A percentile compares a stretch with the other conserved stretches of the same genome.
These are phyloP conservation scores for Neonectria hederae DNA, from an alignment of 2,329 filamentous ascomycete species.

Conservation along the genomic window DNA sequence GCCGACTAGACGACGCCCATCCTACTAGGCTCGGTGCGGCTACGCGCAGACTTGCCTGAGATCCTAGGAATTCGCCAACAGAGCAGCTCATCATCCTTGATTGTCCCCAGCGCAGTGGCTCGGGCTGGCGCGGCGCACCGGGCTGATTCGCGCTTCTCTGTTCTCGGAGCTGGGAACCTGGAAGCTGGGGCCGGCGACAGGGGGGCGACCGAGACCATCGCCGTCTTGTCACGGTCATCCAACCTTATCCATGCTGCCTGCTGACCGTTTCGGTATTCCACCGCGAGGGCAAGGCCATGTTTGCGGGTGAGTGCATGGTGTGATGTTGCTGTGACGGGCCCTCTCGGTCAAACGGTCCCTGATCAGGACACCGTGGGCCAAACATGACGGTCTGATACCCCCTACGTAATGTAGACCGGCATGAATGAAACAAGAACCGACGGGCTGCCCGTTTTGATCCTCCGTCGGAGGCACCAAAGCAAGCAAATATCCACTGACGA, in stretches of 20 bases:
- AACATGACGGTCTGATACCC: slow-evolving; percentile 1
- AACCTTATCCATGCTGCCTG: slow-evolving; percentile 19
- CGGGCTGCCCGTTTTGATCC: not conserved
- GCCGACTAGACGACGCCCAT: slow-evolving; percentile 22
- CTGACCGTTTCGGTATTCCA: slow-evolving; percentile 14
- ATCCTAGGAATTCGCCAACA: slow-evolving; percentile 20
- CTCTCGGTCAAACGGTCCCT: slow-evolving; percentile 12
- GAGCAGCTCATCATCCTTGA: slow-evolving; percentile 22
- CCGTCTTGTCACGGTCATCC: slow-evolving; percentile 5
- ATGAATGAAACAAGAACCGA: slow-evolving; percentile 17
- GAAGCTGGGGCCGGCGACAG: slow-evolving; percentile 2
- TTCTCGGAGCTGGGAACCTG: slow-evolving; percentile 2
- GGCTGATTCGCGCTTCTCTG: slow-evolving; percentile 24
- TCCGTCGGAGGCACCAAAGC: slow-evolving; percentile 14
- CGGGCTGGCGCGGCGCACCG: slow-evolving; percentile 31
- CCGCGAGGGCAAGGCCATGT: slow-evolving; percentile 10
- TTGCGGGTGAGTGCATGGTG: not conserved
- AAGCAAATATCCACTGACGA: slow-evolving; percentile 19
- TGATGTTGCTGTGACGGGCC: not conserved
- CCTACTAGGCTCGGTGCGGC: slow-evolving; percentile 19
- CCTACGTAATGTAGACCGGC: slow-evolving; percentile 6
- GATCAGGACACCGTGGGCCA: slow-evolving; percentile 7
- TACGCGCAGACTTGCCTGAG: slow-evolving; percentile 22
- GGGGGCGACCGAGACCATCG: slow-evolving; percentile 13
- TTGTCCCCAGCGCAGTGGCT: slow-evolving; percentile 28